phyloP scores from a whole-genome alignment of 441 rosid species.

The Viola pubescens region DNA sequence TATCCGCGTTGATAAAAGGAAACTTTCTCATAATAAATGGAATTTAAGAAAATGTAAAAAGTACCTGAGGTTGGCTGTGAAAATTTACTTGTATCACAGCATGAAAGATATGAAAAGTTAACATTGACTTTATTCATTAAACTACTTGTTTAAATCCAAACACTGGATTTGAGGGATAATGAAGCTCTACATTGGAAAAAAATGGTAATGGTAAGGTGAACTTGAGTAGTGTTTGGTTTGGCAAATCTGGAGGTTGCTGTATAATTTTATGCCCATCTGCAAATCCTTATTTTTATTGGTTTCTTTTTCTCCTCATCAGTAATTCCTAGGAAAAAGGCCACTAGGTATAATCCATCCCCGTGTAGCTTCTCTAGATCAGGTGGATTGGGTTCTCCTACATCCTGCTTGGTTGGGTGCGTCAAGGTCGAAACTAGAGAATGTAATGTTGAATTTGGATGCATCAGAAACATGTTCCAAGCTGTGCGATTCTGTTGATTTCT shows the following conservation, averaged over 20 bases:
- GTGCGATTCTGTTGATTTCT: background rate
- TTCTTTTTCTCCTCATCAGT: background rate
- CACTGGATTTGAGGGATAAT: no score
- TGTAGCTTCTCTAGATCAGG: no score
- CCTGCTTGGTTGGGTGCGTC: no score
- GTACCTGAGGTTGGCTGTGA: background rate
- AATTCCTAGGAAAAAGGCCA: background rate
- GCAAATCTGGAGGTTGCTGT: background rate
- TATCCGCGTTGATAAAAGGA: constrained; percentile 2
- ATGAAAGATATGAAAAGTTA: background rate
- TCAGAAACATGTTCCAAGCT: background rate
- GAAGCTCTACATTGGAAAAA: background rate
- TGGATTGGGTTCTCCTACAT: no score
- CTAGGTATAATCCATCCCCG: no score
- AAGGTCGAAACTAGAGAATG: no score
- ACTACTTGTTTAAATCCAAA: no score
- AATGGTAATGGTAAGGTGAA: background rate
- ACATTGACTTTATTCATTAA: background rate
- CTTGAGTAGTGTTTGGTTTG: background rate
- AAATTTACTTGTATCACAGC: background rate
- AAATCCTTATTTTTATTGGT: background rate
- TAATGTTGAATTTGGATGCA: no score
- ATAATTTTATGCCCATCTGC: background rate
- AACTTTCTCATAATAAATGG: background rate
- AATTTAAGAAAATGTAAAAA: background rate